Conservation (phyloP, 2,329 filamentous ascomycete species). For the Aspergillus calidoustus region DNA sequence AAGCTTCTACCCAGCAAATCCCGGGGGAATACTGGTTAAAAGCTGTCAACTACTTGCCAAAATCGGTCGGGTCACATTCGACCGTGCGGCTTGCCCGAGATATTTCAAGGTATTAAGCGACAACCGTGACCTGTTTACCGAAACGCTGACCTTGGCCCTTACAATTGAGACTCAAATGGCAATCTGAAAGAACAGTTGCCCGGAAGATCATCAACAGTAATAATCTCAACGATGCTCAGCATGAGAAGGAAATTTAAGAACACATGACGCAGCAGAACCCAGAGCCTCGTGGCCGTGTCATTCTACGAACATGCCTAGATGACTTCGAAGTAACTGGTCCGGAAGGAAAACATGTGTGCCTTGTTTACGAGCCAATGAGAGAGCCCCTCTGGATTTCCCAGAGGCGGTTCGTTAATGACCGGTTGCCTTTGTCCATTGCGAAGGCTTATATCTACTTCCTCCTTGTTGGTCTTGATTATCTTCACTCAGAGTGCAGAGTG, state of each 20-base stretch:
- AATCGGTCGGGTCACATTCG: slow-evolving; percentile 47
- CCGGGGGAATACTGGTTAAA: slow-evolving; percentile 44
- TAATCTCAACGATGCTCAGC: slow-evolving; percentile 16
- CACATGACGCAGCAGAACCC: slow-evolving; percentile 34
- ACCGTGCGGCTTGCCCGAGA: slow-evolving; percentile 52
- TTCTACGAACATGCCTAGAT: slow-evolving; percentile 30
- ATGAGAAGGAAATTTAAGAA: slow-evolving; percentile 34
- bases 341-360: slow-evolving; percentile 37
- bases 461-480: slow-evolving; percentile 46
- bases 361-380: slow-evolving; percentile 43
- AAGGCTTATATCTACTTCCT: slow-evolving; percentile 41
- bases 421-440: slow-evolving; percentile 33
- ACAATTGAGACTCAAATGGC: slow-evolving; percentile 14
- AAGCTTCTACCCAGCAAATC: slow-evolving; percentile 45
- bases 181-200: slow-evolving; percentile 26
- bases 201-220: slow-evolving; percentile 36
- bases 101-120: slow-evolving; percentile 26
- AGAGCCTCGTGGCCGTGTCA: slow-evolving; percentile 27
- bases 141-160: not conserved
- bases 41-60: slow-evolving; percentile 47
- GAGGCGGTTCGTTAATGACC: slow-evolving; percentile 30
- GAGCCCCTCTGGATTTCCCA: slow-evolving; percentile 40
- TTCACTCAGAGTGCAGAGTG: slow-evolving; percentile 43
- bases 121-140: not conserved
- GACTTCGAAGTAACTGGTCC: slow-evolving; percentile 28